Conservation (phyloP, 108 stramenopile species). For the Nannochloropsis oceanica region DNA sequence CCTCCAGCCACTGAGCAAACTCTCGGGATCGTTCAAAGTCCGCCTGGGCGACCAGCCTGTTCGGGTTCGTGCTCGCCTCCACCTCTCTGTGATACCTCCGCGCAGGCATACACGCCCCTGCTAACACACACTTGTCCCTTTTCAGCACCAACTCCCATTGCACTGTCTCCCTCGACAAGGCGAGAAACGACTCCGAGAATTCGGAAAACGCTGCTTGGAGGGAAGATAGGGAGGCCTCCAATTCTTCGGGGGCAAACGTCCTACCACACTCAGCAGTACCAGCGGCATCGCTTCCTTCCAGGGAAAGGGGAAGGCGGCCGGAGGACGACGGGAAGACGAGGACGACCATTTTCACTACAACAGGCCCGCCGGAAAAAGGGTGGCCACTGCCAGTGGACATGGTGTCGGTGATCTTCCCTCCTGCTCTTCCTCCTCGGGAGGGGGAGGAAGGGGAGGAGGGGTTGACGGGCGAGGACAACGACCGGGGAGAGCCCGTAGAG, state of each 20-base stretch:
- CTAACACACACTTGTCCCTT: neutral
- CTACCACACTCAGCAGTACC: neutral
- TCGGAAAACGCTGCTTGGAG: neutral
- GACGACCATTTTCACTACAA: neutral
- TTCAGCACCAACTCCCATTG: neutral
- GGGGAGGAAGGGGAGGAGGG: neutral
- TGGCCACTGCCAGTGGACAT: neutral
- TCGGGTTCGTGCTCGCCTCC: neutral
- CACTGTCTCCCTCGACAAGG: neutral
- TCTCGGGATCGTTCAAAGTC: neutral
- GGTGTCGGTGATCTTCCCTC: too few species aligned
- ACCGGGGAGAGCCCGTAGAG: neutral
- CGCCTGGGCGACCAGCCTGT: neutral
- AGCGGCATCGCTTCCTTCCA: neutral
- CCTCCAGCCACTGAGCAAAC: neutral
- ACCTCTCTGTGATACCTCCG: neutral
- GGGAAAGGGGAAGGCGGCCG: neutral
- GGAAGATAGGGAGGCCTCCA: neutral
- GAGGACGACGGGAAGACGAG: neutral
- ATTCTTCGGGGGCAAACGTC: neutral
- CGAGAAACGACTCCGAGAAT: neutral
- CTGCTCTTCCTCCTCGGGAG: neutral
- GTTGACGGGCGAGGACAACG: neutral
- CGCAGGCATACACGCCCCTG: neutral
- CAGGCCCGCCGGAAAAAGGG: neutral